Percentiles rank a stretch among this genome's conserved stretches.
Conservation (phyloP, 495 filamentous ascomycete species). For the Aspergillus cristatus region DNA sequence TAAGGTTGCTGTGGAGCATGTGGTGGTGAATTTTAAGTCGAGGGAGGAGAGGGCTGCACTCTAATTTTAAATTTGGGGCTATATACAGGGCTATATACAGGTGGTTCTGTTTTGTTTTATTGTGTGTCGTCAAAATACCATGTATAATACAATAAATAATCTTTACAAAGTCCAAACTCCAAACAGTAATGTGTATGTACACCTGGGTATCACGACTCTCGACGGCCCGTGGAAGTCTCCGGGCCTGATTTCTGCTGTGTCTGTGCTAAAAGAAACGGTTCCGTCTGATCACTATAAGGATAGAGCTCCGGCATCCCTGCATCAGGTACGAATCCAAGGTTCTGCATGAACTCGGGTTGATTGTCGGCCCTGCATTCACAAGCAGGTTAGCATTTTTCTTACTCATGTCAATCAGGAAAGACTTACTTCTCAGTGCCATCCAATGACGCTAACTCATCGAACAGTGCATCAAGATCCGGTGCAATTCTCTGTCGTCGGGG, state of each 20-base stretch:
- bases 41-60: slow-evolving; percentile 15
- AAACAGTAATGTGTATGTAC: no score
- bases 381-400: background rate
- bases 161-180: no score
- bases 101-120: background rate
- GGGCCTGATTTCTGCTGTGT: slow-evolving; percentile 21
- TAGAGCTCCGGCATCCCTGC: slow-evolving; percentile 28
- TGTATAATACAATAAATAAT: background rate
- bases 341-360: slow-evolving; percentile 37
- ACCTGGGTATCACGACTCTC: slow-evolving; percentile 16
- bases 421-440: slow-evolving; percentile 34
- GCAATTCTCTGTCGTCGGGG: slow-evolving; percentile 29
- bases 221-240: slow-evolving; percentile 9
- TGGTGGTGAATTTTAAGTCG: slow-evolving; percentile 34
- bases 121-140: background rate
- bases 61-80: no score
- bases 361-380: slow-evolving; percentile 21
- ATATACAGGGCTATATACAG: no score
- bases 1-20: slow-evolving; percentile 57
- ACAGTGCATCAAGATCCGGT: slow-evolving; percentile 33
- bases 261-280: slow-evolving; percentile 28
- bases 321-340: slow-evolving; percentile 31
- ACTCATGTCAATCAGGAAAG: background rate
- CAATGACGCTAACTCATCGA: slow-evolving; percentile 34
- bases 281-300: slow-evolving; percentile 29